Evolutionary conservation across 345 rosid genomes (phyloP).

Genomic region (Eucalyptus curtisii): DNA sequence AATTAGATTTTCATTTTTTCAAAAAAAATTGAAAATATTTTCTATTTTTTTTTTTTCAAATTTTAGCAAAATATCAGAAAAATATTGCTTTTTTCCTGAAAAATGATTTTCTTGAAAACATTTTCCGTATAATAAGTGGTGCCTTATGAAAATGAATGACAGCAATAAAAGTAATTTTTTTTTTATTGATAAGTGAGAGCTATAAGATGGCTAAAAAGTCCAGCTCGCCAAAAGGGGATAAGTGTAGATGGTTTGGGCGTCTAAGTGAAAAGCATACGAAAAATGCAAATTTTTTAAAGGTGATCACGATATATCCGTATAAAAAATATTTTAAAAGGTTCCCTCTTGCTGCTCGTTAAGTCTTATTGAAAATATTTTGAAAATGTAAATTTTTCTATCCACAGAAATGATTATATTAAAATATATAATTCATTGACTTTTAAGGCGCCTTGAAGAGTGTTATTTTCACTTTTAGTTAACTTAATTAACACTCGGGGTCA

Average conservation of each 20-base stretch:
- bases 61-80: neutral
- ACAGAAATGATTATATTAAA: neutral
- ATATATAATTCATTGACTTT: neutral
- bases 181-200: neutral
- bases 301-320: neutral
- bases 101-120: neutral
- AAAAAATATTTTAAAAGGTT: neutral
- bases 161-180: neutral
- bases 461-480: neutral
- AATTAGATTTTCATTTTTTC: neutral
- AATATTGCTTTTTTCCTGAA: neutral
- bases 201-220: neutral
- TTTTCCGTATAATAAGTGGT: neutral
- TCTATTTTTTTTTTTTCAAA: neutral
- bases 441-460: rapidly evolving
- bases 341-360: neutral
- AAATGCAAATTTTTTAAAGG: neutral
- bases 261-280: neutral
- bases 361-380: neutral
- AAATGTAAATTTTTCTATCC: neutral
- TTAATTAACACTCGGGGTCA: neutral
- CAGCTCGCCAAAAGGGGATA: neutral
- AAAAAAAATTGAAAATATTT: neutral
- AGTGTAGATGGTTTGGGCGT: neutral
- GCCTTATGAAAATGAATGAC: neutral